Evolutionary conservation across 352 stramenopile species (phyloP).

Genomic region (Globisporangium paroecandrum): DNA sequence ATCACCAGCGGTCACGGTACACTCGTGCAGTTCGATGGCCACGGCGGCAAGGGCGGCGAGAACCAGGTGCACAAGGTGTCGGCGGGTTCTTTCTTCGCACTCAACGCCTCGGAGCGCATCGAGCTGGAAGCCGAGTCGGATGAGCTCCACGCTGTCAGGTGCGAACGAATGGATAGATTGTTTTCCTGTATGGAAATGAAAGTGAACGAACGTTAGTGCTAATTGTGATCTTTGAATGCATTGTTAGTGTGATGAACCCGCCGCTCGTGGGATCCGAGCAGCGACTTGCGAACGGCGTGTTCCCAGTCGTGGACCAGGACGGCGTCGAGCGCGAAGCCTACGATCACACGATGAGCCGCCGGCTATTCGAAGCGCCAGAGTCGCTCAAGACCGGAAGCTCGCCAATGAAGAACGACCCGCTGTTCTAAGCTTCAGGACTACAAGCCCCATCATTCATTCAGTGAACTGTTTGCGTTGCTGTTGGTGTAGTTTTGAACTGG

Average conservation of each 20-base stretch:
- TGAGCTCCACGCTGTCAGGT: constrained; percentile 70
- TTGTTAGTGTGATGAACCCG: constrained; percentile 70
- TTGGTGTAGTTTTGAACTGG: not conserved
- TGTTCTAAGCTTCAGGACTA: constrained; percentile 43
- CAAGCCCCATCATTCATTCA: not conserved
- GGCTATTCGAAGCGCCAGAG: constrained; percentile 70
- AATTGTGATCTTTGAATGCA: not conserved
- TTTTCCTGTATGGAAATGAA: not conserved
- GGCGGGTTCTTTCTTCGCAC: constrained; percentile 53
- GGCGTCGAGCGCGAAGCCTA: constrained; percentile 57
- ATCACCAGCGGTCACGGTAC: constrained; percentile 55
- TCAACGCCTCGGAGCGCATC: constrained; percentile 54
- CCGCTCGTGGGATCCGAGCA: constrained; percentile 58
- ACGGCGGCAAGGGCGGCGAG: constrained; percentile 28
- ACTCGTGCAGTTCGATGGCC: constrained; percentile 50
- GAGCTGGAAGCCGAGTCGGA: constrained; percentile 54
- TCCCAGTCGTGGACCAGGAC: constrained; percentile 66
- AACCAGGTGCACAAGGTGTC: constrained; percentile 34
- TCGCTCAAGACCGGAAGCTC: constrained; percentile 72
- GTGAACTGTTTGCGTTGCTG: constrained; percentile 2
- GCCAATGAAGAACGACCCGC: constrained; percentile 76
- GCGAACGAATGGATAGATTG: not conserved
- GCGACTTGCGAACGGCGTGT: constrained; percentile 52
- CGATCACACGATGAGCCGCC: constrained; percentile 39
- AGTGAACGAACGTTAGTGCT: not conserved